A percentile compares a stretch with the other conserved stretches of the same genome.
Conservation (phyloP, 2,329 filamentous ascomycete species). For the Ophiosphaerella herpotricha region DNA sequence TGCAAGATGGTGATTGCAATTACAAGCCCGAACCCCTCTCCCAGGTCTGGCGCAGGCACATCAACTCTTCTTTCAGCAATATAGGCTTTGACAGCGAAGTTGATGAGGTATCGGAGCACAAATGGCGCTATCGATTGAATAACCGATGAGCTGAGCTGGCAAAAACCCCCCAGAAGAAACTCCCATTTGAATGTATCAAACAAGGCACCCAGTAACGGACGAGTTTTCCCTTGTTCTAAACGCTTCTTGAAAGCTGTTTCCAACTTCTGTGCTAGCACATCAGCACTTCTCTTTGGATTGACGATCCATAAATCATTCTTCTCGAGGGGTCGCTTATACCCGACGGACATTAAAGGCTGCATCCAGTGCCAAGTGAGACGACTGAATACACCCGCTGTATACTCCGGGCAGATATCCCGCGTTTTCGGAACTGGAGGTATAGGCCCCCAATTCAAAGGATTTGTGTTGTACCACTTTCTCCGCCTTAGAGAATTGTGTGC, state of each 20-base stretch:
- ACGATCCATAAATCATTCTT: conserved; percentile 86
- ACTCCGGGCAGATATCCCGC: conserved; percentile 66
- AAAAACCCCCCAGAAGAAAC: conserved; percentile 82
- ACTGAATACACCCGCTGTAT: conserved; percentile 75
- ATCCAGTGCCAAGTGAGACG: conserved; percentile 87
- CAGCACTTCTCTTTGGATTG: conserved; percentile 77
- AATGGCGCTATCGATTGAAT: conserved; percentile 82
- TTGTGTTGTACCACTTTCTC: conserved; percentile 64
- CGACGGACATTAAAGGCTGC: conserved; percentile 78
- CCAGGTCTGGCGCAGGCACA: conserved; percentile 68
- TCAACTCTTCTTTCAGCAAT: conserved; percentile 58
- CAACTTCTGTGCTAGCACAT: conserved; percentile 69
- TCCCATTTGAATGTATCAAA: conserved; percentile 86
- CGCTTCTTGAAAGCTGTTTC: conserved; percentile 71
- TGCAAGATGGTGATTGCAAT: conserved; percentile 88
- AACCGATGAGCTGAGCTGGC: conserved; percentile 72
- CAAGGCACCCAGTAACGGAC: conserved; percentile 77
- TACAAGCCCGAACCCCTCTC: conserved; percentile 78
- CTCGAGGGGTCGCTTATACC: conserved; percentile 83
- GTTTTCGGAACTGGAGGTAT: conserved; percentile 62
- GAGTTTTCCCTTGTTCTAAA: conserved; percentile 68
- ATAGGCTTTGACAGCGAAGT: conserved; percentile 81
- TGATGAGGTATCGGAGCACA: conserved; percentile 81
- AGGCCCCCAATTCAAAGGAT: conserved; percentile 54
- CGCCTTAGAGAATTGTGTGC: conserved; percentile 28